Percentiles rank a stretch among this genome's conserved stretches.
Conservation (phyloP, 257 asterid species). For the Solanum peruvianum region DNA sequence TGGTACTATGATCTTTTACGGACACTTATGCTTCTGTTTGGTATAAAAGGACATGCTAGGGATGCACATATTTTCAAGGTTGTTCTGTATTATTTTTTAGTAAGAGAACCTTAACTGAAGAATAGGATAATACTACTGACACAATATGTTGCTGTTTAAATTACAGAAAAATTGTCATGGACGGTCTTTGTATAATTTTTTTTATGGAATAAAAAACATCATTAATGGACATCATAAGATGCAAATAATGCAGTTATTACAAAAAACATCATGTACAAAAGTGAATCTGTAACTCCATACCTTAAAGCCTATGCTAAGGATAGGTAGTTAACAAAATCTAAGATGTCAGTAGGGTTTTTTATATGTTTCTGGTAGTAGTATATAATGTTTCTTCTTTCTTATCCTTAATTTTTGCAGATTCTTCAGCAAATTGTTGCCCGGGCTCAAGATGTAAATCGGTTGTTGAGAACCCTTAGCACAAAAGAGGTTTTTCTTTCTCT, state of each 20-base stretch:
- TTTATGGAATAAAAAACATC: not conserved
- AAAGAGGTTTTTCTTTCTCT: conserved; percentile 50
- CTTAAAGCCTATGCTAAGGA: not conserved
- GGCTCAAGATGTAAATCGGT: conserved; percentile 54
- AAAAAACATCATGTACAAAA: not conserved
- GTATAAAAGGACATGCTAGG: not conserved
- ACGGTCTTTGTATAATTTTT: not conserved
- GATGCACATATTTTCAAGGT: not conserved
- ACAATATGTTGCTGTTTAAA: not conserved
- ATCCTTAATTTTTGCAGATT: conserved; percentile 46
- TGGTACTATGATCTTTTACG: not conserved
- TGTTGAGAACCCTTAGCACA: conserved; percentile 83
- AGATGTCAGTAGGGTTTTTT: not conserved
- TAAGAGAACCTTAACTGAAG: not conserved
- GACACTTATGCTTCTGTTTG: not conserved
- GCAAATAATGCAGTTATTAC: not conserved
- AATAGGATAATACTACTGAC: not conserved
- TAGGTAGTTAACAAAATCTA: not conserved
- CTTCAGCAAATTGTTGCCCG: conserved; percentile 64
- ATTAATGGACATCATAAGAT: not conserved
- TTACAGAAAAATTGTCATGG: not conserved
- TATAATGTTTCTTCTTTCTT: not conserved
- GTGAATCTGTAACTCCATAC: not conserved
- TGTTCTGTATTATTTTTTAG: not conserved
- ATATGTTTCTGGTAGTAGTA: not conserved